Evolutionary conservation across 2,329 filamentous ascomycete species (phyloP).

Genomic region (Macroventuria anomochaeta): DNA sequence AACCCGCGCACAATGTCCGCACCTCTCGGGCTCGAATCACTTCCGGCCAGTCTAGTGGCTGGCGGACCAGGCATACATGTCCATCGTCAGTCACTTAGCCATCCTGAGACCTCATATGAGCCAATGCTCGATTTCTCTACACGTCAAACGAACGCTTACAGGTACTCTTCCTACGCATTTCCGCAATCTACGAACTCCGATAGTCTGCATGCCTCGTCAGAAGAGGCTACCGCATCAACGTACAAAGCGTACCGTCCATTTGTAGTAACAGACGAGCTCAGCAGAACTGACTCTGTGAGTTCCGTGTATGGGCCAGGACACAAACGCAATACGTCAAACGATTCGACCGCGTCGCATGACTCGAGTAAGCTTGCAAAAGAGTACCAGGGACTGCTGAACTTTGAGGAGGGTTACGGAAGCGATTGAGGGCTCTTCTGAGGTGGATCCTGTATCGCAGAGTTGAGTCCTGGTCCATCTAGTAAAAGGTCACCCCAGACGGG

Average conservation of each 20-base stretch:
- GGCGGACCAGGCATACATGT: conserved; percentile 19
- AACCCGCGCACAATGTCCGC: conserved; percentile 13
- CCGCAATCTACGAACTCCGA: not conserved
- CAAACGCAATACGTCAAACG: conserved; percentile 20
- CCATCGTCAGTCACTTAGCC: not conserved
- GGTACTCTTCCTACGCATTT: conserved; percentile 1
- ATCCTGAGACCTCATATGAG: not conserved
- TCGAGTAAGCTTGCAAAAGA: conserved; percentile 31
- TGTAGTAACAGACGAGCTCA: not conserved
- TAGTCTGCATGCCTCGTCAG: not conserved
- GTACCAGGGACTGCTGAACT: conserved; percentile 33
- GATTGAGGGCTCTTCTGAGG: not conserved
- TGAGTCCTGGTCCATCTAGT: not conserved
- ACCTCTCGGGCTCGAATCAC: not conserved
- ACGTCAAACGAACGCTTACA: conserved; percentile 6
- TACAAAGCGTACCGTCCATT: conserved; percentile 14
- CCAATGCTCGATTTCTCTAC: not conserved
- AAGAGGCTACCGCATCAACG: not conserved
- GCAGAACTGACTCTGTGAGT: conserved; percentile 1
- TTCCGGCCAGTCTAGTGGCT: conserved; percentile 32
- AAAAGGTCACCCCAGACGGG: too few relatives aligned
- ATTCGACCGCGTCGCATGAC: conserved; percentile 25
- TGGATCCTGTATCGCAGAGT: not conserved
- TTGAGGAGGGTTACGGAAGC: conserved; percentile 28
- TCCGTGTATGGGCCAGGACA: conserved; percentile 15